These are phyloP conservation scores for Schizophyllum amplum DNA, from an alignment of 1,284 basidiomycete species.

Conservation along the genomic window DNA sequence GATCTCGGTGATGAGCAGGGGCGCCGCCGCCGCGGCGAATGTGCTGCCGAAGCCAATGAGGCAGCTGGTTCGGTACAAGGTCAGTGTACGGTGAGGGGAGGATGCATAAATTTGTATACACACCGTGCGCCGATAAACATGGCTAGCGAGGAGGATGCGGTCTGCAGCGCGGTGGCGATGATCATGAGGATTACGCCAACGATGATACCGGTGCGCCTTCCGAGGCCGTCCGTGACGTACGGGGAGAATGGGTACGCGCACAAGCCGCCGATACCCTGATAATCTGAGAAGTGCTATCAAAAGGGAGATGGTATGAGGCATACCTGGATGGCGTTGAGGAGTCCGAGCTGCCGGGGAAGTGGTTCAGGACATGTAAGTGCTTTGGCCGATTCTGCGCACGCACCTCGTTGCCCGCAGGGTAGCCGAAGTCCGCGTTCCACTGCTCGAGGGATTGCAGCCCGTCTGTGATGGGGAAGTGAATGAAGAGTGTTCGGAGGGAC, in stretches of 20 bases:
- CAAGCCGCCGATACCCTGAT: slow-evolving; percentile 49
- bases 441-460: slow-evolving; percentile 31
- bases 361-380: slow-evolving; percentile 10
- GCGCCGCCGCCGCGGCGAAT: slow-evolving; percentile 40
- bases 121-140: slow-evolving; percentile 67
- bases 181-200: slow-evolving; percentile 48
- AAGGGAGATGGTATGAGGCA: slow-evolving; percentile 4
- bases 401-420: slow-evolving; percentile 26
- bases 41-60: slow-evolving; percentile 48
- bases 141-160: slow-evolving; percentile 47
- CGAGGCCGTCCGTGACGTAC: slow-evolving; percentile 53
- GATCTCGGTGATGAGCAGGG: slow-evolving; percentile 46
- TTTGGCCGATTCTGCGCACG: background rate
- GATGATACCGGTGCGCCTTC: slow-evolving; percentile 44
- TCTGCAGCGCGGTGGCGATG: slow-evolving; percentile 47
- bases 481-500: background rate
- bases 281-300: background rate
- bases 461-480: background rate
- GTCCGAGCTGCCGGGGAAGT: slow-evolving; percentile 30
- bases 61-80: slow-evolving; percentile 23
- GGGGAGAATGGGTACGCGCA: slow-evolving; percentile 53
- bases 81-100: background rate
- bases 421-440: slow-evolving; percentile 31
- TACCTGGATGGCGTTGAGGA: slow-evolving; percentile 63
- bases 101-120: background rate